phyloP scores from a whole-genome alignment of 805 yeast species.

The Lipomyces yamadae region DNA sequence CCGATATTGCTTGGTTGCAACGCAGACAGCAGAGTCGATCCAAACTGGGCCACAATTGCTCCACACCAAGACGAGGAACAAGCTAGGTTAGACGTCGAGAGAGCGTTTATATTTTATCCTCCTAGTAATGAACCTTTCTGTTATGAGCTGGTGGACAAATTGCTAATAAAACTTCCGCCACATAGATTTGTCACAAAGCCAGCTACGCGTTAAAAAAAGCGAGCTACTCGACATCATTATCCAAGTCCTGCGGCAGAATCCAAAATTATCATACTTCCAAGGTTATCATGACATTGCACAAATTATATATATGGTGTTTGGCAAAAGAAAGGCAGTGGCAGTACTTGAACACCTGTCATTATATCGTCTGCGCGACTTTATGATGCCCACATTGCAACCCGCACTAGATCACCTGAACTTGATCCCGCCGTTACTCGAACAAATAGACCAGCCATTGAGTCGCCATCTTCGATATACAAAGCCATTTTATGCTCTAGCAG shows the following conservation, averaged over 20 bases:
- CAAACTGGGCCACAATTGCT: slow-evolving; percentile 45
- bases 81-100: slow-evolving; percentile 72
- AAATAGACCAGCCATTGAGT: slow-evolving; percentile 54
- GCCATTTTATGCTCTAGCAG: slow-evolving; percentile 74
- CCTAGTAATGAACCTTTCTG: slow-evolving; percentile 15
- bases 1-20: slow-evolving; percentile 34
- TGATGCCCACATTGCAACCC: slow-evolving; percentile 71
- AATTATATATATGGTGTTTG: slow-evolving; percentile 61
- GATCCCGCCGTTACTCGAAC: slow-evolving; percentile 64
- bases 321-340: slow-evolving; percentile 41
- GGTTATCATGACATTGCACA: slow-evolving; percentile 90
- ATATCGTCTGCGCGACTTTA: slow-evolving; percentile 76
- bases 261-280: slow-evolving; percentile 77
- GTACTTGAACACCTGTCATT: slow-evolving; percentile 63
- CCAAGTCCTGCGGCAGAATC: slow-evolving; percentile 62
- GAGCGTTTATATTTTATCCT: slow-evolving; percentile 63
- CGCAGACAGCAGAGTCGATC: slow-evolving; percentile 17
- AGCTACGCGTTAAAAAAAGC: slow-evolving; percentile 47
- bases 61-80: slow-evolving; percentile 78
- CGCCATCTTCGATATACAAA: slow-evolving; percentile 49
- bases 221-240: slow-evolving; percentile 54
- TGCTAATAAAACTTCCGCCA: neutral
- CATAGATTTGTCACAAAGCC: neutral
- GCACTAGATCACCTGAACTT: slow-evolving; percentile 68
- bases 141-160: neutral